Evolutionary conservation across 1,284 basidiomycete species (phyloP).

Genomic region (Sanghuangporus baumii): DNA sequence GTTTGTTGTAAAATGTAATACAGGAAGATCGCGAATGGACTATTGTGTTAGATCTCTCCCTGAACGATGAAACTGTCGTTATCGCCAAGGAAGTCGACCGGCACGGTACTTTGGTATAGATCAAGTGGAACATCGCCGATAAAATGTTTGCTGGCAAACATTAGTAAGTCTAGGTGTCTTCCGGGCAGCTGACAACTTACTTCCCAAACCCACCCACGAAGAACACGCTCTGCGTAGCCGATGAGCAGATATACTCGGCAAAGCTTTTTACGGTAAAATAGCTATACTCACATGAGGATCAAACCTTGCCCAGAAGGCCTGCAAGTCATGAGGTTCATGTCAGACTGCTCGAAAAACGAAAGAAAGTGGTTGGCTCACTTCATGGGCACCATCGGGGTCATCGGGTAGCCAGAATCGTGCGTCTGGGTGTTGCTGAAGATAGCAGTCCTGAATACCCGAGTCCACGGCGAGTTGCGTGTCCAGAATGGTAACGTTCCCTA

Average conservation of each 20-base stretch:
- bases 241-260: background rate
- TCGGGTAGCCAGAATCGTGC: conserved; percentile 47
- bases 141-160: conserved; percentile 39
- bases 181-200: conserved; percentile 29
- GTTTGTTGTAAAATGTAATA: background rate
- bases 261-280: background rate
- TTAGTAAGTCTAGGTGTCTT: background rate
- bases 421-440: conserved; percentile 44
- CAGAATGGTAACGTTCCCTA: conserved; percentile 47
- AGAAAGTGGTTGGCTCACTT: conserved; percentile 24
- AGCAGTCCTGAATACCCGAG: conserved; percentile 36
- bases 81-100: background rate
- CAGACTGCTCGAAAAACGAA: background rate
- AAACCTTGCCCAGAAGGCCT: conserved; percentile 53
- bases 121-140: conserved; percentile 52
- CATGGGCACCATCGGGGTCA: conserved; percentile 39
- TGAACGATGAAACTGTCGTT: background rate
- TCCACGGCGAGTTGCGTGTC: conserved; percentile 29
- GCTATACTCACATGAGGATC: conserved; percentile 40
- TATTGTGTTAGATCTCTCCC: background rate
- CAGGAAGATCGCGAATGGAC: background rate
- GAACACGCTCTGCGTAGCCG: conserved; percentile 42
- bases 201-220: conserved; percentile 65
- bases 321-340: conserved; percentile 13
- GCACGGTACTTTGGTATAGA: conserved; percentile 35